Evolutionary conservation across 208 protist genomes (phyloP).

Genomic region (Acanthamoeba healyi): DNA sequence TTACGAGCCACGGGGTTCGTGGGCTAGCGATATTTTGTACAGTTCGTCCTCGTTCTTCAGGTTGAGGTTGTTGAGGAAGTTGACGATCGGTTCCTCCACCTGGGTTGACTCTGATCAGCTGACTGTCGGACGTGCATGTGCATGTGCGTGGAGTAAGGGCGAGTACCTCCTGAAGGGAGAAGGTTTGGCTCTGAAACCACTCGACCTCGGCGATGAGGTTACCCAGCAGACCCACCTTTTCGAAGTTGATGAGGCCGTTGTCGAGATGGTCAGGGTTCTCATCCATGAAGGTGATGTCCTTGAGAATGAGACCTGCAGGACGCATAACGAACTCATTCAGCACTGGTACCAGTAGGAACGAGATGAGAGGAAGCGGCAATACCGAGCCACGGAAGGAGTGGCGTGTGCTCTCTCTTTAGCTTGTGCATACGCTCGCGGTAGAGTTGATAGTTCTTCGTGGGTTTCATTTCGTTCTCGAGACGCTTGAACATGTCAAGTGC

Average conservation of each 20-base stretch:
- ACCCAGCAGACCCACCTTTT: constrained; percentile 58
- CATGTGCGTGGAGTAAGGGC: background rate
- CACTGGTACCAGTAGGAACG: background rate
- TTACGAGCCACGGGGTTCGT: constrained; percentile 60
- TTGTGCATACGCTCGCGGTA: constrained; percentile 23
- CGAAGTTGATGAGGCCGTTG: constrained; percentile 65
- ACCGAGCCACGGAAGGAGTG: constrained; percentile 36
- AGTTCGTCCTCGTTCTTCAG: constrained; percentile 65
- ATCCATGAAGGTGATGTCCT: constrained; percentile 66
- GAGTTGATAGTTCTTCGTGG: constrained; percentile 59
- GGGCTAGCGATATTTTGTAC: constrained; percentile 35
- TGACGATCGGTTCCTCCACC: constrained; percentile 47
- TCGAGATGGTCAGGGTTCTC: constrained; percentile 51
- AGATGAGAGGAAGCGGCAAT: background rate
- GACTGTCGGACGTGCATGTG: background rate
- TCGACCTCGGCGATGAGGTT: constrained; percentile 44
- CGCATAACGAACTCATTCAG: background rate
- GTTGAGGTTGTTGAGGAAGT: constrained; percentile 65
- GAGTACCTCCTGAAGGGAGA: constrained; percentile 8
- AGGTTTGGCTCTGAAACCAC: constrained; percentile 33
- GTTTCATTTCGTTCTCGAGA: constrained; percentile 53
- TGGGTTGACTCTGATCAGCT: background rate
- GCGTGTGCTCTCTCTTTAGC: background rate
- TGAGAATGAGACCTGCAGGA: constrained; percentile 13
- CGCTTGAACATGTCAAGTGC: constrained; percentile 47